Evolutionary conservation across 257 asterid species (phyloP).

Genomic region (Nicotiana paniculata): DNA sequence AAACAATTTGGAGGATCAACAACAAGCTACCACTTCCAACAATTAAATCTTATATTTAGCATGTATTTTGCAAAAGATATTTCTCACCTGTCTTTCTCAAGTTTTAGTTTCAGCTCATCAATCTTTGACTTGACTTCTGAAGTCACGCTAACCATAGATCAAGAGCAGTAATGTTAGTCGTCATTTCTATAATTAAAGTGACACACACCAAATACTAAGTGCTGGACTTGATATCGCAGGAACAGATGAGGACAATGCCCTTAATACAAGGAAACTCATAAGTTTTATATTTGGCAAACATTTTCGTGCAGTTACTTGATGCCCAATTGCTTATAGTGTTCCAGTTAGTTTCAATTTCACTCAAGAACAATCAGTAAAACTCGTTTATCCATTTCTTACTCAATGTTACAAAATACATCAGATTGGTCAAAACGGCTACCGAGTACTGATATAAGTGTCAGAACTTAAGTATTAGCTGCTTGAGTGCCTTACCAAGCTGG

Average conservation of each 20-base stretch:
- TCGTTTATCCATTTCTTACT: neutral
- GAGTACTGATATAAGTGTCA: neutral
- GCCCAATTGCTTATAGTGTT: too few relatives aligned
- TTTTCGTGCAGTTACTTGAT: neutral
- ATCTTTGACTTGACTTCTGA: conserved; percentile 62
- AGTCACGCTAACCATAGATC: conserved; percentile 52
- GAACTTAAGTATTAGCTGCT: neutral
- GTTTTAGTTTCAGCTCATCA: conserved; percentile 67
- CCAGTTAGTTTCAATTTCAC: neutral
- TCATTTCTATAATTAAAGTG: neutral
- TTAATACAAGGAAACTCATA: neutral
- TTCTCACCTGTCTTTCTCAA: conserved; percentile 91
- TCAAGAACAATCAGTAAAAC: neutral
- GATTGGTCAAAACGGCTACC: neutral
- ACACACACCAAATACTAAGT: neutral
- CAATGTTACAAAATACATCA: neutral
- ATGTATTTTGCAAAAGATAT: neutral
- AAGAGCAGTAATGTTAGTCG: neutral
- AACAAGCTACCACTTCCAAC: neutral
- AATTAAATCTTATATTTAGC: neutral
- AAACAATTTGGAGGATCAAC: conserved; percentile 12
- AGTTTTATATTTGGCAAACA: neutral
- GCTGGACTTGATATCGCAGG: neutral
- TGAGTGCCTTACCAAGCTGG: neutral
- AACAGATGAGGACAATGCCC: neutral